Evolutionary conservation across 306 rosid genomes (phyloP), one percentile per base, ranked within the genome.

Genomic region (Dalbergia cochinchinensis): DNA sequence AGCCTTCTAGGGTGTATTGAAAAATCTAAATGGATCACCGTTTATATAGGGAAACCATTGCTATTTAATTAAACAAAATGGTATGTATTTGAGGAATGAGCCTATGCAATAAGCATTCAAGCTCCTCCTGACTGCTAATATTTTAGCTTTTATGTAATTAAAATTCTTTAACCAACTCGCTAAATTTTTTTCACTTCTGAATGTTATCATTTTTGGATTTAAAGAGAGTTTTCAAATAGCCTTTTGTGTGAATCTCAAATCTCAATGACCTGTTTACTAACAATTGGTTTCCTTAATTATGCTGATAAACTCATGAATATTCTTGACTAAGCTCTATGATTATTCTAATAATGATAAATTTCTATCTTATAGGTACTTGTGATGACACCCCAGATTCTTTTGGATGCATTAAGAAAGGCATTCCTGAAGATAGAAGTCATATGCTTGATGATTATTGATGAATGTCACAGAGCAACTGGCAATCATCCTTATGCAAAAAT

Each of bases 351-450:
- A 69, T 77, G 57, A 61, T 31, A 37, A 71, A 53, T 58, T 26
- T 63, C 66, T 83, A 69, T 83, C 14, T 62, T 79, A 37, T 54
- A 94, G 99, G 92, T 92, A 71, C 73, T 95, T 71, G 95, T 95
- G 58, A 92, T 95, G 99, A 91, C 99, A 71, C 99, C 99, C 59
- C 98, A 91, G 82, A 88, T 93, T 85, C 95, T 95, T 73, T 83
- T 90, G 83, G 92, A 95, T 85, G 94, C 90, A 74, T 78, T 92
- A 76, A 87, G 94, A 87, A 95, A 90, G 85, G 98, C 93, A 75
- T 92, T 86, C 83, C 42, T 95, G 76, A 88, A 84, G 9, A 65
- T 92, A 59, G 98, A 89, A 83, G 66, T 67, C 15, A 83, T 88
- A 59, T 82, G 92, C 86, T 89, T 95, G 86, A 78, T 95, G 85